Conservation (phyloP, 305 asterid genomes). For the Solanum aculeatissimum region DNA sequence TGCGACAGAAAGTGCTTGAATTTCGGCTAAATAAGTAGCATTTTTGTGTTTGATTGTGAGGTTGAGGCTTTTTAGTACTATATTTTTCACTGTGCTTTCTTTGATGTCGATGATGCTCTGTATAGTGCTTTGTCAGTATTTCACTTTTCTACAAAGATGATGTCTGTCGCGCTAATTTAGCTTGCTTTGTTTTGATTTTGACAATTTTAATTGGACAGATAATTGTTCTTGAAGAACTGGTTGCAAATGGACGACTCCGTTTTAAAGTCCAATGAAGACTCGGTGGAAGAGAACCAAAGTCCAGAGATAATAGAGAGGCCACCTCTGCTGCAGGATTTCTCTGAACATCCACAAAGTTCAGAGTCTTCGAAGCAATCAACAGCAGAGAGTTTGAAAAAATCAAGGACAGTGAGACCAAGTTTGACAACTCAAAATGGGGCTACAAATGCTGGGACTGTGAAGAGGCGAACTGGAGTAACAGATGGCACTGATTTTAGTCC, state of each 20-base stretch:
- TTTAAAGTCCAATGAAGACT: background rate
- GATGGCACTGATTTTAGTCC: conserved; percentile 23
- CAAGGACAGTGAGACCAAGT: conserved; percentile 27
- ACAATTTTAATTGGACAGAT: background rate
- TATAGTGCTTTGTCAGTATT: background rate
- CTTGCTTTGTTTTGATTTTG: background rate
- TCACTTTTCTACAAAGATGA: background rate
- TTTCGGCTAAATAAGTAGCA: background rate
- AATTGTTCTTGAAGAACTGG: background rate
- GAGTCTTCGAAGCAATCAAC: conserved; percentile 25
- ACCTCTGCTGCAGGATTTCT: conserved; percentile 19
- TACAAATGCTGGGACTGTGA: conserved; percentile 12
- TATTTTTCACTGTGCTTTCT: background rate
- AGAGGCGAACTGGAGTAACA: conserved; percentile 31
- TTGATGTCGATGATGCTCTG: background rate
- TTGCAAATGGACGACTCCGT: background rate
- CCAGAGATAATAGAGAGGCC: background rate
- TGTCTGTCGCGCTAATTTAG: background rate
- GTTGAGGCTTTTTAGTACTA: background rate
- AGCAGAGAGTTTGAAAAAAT: conserved; percentile 30
- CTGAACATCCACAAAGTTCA: conserved; percentile 16
- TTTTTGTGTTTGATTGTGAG: background rate
- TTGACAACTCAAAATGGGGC: conserved; percentile 16
- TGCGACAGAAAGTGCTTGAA: background rate
- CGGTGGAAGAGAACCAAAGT: background rate